Evolutionary conservation across 177 flowering plant species (phyloP).

Genomic region (Vitis hybrid): DNA sequence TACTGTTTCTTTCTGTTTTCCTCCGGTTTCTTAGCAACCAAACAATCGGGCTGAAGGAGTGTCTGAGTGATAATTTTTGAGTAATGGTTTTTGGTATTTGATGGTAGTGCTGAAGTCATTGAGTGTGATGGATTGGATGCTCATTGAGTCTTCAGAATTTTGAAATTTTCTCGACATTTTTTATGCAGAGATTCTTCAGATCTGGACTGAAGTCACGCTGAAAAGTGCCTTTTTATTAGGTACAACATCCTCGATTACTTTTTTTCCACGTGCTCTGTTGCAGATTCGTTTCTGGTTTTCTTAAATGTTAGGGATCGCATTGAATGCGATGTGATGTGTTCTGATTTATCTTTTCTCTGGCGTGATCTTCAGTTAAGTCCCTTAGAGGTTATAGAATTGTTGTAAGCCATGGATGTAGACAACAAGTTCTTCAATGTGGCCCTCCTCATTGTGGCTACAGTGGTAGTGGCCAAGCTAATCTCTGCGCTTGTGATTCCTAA

Average conservation of each 20-base stretch:
- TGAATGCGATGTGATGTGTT: neutral
- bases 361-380: constrained; percentile 4
- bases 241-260: neutral
- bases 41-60: too few species aligned
- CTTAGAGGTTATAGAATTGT: neutral
- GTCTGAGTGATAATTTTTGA: too few species aligned
- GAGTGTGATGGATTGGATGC: too few species aligned
- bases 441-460: constrained; percentile 57
- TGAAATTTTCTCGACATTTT: too few species aligned
- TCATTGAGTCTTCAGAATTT: too few species aligned
- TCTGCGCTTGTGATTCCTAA: constrained; percentile 47
- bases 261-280: neutral
- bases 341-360: neutral
- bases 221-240: too few species aligned
- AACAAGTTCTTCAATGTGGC: constrained; percentile 54
- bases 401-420: constrained; percentile 19
- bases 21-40: too few species aligned
- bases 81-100: too few species aligned
- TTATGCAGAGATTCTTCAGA: too few species aligned
- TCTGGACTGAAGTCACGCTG: too few species aligned
- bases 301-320: neutral
- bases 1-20: too few species aligned
- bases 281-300: neutral
- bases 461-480: constrained; percentile 67
- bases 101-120: too few species aligned